Base-by-base conservation (phyloP, 2,329 filamentous ascomycete genomes). In the Aureobasidium musti region DNA sequence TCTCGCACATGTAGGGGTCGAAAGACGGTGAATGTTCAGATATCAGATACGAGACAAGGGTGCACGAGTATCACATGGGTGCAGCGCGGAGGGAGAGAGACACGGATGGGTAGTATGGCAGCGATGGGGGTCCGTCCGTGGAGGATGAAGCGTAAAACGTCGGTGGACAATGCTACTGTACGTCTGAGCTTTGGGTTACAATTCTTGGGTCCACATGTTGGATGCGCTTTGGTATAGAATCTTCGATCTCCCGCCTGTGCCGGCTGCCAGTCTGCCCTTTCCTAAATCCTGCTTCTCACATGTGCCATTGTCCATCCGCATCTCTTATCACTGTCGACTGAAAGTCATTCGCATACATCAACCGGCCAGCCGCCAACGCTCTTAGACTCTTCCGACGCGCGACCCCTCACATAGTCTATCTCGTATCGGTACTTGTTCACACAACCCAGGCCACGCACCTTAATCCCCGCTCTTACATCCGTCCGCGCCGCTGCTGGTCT, bases 361-460 rank as follows among this genome's bases (percentile, higher is more conserved):
- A 45, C 37, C 54, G 21, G 21, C 21, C 54, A 30, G 39, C 54
- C 54, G 54, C 54, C 54, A 49, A 61, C 57, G 57, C 57, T 45
- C 19, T 45, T 59, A 13, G 14, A 2, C 41, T 47, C 35, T 26
- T 39, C 43, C 41, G 41, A 49, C 57, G 57, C 57, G 57, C 57
- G n/a, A 61, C 57, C 57, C 57, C 57, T 61, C 57, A 61, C 57
- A 61, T 33, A 23, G 11, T 23, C 23, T 26, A 41, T 56, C 53
- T 63, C 60, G 45, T 63, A 50, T 61, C 47, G 41, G 47, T 52
- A 52, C 43, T 30, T 61, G 21, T 61, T 47, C 21, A 21, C 59
- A 47, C 56, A 5, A 60, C 19, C 28, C 28, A 33, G 39, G 21
- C 56, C 56, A 45, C n/a, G n/a, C n/a, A n/a, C 19, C 26, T 11